Evolutionary conservation across 805 yeast genomes (phyloP).

Genomic region (Torulaspora indica): DNA sequence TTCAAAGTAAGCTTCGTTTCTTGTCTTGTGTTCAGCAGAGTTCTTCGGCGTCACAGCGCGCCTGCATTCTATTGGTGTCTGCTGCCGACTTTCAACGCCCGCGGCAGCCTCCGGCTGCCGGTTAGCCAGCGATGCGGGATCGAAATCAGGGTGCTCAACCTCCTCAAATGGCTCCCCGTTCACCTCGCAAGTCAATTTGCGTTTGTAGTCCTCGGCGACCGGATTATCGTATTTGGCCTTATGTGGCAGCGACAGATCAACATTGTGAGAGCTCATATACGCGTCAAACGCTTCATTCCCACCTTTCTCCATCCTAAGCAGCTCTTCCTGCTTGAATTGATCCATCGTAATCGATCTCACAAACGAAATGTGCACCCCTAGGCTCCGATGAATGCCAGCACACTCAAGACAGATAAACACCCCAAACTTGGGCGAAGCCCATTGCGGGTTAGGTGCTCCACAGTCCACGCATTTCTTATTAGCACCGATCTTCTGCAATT

Average conservation of each 20-base stretch:
- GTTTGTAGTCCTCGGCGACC: constrained; percentile 93
- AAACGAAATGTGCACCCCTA: constrained; percentile 95
- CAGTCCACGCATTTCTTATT: constrained; percentile 94
- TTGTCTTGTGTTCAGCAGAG: constrained; percentile 42
- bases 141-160: constrained; percentile 50
- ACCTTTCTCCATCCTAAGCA: constrained; percentile 86
- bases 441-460: constrained; percentile 92
- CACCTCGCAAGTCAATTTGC: constrained; percentile 64
- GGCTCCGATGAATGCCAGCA: constrained; percentile 93
- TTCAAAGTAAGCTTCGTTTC: constrained; percentile 79
- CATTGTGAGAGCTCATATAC: constrained; percentile 68
- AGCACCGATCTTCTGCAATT: constrained; percentile 73
- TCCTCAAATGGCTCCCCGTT: constrained; percentile 69
- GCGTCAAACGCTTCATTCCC: constrained; percentile 75
- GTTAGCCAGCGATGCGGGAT: constrained; percentile 21
- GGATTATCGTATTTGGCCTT: constrained; percentile 77
- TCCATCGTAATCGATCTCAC: constrained; percentile 98
- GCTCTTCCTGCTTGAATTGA: constrained; percentile 91
- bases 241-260: constrained; percentile 60
- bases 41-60: constrained; percentile 38
- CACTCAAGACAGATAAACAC: constrained; percentile 95
- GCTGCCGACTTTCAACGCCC: constrained; percentile 15
- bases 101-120: constrained; percentile 4
- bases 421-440: constrained; percentile 99
- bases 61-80: constrained; percentile 39